Conservation (phyloP, 345 rosid genomes). For the Microthlaspi erraticum region DNA sequence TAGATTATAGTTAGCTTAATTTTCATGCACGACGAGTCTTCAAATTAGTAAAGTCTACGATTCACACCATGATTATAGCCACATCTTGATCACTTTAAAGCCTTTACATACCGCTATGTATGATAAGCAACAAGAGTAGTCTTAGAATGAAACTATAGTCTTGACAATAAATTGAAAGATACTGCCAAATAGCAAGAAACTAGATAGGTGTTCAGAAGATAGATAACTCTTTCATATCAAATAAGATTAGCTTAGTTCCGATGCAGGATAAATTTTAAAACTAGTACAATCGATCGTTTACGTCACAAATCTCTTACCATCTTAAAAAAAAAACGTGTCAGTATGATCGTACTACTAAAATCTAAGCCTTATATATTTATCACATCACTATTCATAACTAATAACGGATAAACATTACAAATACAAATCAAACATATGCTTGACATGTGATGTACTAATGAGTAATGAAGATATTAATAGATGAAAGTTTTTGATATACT, state of each 20-base stretch:
- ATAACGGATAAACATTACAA: not conserved
- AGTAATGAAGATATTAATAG: not conserved
- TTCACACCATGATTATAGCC: conserved; percentile 8
- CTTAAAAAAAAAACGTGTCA: conserved; percentile 4
- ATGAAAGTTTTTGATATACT: not conserved
- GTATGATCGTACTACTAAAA: conserved; percentile 3
- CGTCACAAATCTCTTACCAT: not conserved
- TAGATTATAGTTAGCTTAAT: not conserved
- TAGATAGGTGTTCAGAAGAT: not conserved
- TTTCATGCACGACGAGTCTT: not conserved
- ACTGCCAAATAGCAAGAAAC: not conserved
- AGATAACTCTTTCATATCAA: no score
- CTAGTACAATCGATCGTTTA: not conserved
- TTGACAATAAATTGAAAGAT: not conserved
- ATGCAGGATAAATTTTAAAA: no score
- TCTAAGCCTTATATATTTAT: not conserved
- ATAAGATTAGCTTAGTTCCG: no score
- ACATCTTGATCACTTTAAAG: conserved; percentile 8
- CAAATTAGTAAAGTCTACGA: not conserved
- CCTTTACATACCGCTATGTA: not conserved
- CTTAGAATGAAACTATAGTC: not conserved
- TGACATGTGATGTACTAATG: conserved; percentile 20
- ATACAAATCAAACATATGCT: not conserved
- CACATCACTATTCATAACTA: conserved; percentile 3
- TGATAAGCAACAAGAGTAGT: not conserved